phyloP scores from a whole-genome alignment of 2,329 filamentous ascomycete species.

The Stemphylium lycopersici region DNA sequence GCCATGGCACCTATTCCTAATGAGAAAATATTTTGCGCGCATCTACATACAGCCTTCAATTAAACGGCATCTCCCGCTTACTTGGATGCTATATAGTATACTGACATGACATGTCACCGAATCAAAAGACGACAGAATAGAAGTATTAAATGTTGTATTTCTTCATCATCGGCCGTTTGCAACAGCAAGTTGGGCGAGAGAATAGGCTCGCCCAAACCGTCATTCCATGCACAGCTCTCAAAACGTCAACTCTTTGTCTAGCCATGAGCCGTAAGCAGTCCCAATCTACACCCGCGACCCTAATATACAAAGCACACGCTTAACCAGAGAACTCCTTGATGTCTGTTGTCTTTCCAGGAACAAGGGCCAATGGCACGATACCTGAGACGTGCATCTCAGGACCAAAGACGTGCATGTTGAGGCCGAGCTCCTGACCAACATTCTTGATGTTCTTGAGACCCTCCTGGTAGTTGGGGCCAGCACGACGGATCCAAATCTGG shows the following conservation, averaged over 20 bases:
- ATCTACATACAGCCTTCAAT: too few relatives aligned
- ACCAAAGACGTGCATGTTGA: slow-evolving; percentile 91
- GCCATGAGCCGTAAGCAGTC: slow-evolving; percentile 35
- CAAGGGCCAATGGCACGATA: slow-evolving; percentile 90
- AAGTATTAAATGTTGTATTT: slow-evolving; percentile 21
- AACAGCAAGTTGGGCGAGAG: slow-evolving; percentile 19
- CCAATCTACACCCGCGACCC: slow-evolving; percentile 21
- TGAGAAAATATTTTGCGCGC: too few relatives aligned
- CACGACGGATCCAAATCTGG: slow-evolving; percentile 91
- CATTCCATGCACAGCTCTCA: slow-evolving; percentile 24
- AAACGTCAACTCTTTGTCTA: slow-evolving; percentile 41
- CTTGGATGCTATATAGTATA: background rate
- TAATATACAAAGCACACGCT: slow-evolving; percentile 40
- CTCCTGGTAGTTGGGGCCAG: slow-evolving; percentile 99
- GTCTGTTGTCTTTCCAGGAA: slow-evolving; percentile 63
- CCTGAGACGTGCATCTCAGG: slow-evolving; percentile 89
- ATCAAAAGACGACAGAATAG: background rate
- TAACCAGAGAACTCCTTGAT: slow-evolving; percentile 67
- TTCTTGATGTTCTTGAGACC: slow-evolving; percentile 99
- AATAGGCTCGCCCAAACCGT: slow-evolving; percentile 24
- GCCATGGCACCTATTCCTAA: too few relatives aligned
- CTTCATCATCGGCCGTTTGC: slow-evolving; percentile 8
- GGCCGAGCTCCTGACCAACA: slow-evolving; percentile 88
- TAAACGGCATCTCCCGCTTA: too few relatives aligned
- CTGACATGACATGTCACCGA: too few relatives aligned